Evolutionary conservation across 768 basidiomycete genomes (phyloP).

Genomic region (Pulveroboletus sp.): DNA sequence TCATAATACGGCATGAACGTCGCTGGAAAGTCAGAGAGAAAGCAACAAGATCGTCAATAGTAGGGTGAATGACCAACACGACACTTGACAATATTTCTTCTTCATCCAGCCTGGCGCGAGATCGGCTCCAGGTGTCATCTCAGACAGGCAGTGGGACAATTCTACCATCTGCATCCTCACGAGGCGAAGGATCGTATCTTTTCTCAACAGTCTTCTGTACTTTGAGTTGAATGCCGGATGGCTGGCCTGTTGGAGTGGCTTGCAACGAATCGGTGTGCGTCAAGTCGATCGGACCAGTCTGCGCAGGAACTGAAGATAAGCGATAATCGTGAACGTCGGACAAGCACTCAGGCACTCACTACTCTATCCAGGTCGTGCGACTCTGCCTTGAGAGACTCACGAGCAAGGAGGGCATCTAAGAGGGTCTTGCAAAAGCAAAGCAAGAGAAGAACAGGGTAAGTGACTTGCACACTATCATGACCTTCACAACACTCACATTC

Average conservation of each 20-base stretch:
- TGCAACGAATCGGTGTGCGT: not conserved
- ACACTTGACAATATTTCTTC: not conserved
- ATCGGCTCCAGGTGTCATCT: not conserved
- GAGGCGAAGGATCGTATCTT: not conserved
- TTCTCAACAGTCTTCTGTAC: not conserved
- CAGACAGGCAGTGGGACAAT: not conserved
- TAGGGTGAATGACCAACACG: no score
- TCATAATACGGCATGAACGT: not conserved
- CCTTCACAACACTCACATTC: not conserved
- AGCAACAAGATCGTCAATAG: no score
- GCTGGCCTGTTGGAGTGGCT: no score
- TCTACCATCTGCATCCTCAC: not conserved
- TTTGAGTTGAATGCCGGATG: not conserved
- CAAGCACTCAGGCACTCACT: not conserved
- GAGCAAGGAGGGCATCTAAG: constrained; percentile 11
- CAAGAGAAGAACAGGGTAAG: not conserved
- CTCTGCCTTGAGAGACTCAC: constrained; percentile 2
- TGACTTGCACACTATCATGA: not conserved
- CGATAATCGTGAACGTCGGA: not conserved
- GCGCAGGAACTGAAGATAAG: not conserved
- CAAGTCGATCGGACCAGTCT: not conserved
- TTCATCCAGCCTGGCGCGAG: no score
- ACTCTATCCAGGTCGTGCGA: not conserved
- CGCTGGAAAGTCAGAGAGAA: no score
- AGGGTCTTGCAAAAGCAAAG: not conserved